A percentile compares a stretch with the other conserved stretches of the same genome.
phyloP scores from a whole-genome alignment of 345 rosid species.

The Eucalyptus tenuipes region DNA sequence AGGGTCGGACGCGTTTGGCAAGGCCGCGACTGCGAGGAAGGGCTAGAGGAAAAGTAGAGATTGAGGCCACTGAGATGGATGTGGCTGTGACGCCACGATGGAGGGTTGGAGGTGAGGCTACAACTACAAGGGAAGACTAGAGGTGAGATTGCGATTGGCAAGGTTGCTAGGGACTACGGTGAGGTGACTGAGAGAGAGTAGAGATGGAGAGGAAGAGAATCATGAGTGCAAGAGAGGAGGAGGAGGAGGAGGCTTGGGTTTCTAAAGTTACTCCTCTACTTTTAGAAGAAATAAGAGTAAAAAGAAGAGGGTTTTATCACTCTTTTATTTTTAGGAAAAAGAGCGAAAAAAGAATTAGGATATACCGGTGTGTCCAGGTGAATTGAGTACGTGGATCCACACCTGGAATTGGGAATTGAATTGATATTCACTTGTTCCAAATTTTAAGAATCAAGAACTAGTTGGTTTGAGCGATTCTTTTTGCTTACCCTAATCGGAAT shows the following conservation, averaged over 20 bases:
- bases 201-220: not conserved
- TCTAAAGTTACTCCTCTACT: not conserved
- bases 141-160: not conserved
- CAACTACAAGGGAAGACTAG: accelerated
- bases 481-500: not conserved
- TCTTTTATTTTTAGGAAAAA: not conserved
- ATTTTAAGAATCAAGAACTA: accelerated
- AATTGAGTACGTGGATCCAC: accelerated
- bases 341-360: no score
- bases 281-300: not conserved
- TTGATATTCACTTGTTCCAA: not conserved
- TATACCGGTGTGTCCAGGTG: accelerated
- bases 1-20: accelerated
- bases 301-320: not conserved
- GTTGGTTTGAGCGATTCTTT: not conserved
- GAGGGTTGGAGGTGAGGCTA: not conserved
- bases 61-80: not conserved
- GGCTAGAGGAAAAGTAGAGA: not conserved
- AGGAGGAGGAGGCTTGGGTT: not conserved
- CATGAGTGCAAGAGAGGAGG: not conserved
- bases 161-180: not conserved
- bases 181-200: not conserved
- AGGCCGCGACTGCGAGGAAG: accelerated
- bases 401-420: no score
- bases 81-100: accelerated